Percentiles rank a stretch among this genome's conserved stretches.
Evolutionary conservation across 23 red algal genomes (phyloP).

Genomic region (Gracilariopsis chorda): DNA sequence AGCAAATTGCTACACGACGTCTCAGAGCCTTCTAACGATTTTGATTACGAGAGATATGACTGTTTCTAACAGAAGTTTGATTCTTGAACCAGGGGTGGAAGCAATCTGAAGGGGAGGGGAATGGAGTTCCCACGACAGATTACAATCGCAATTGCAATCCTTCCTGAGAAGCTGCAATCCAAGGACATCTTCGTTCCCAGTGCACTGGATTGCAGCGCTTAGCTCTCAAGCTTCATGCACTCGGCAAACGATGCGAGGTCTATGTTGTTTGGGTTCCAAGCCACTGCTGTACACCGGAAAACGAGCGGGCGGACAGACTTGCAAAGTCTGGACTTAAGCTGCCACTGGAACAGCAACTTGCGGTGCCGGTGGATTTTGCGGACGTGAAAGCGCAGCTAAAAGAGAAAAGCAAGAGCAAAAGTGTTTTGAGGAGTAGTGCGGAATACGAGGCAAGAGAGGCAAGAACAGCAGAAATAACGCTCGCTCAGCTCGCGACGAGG

Average conservation of each 20-base stretch:
- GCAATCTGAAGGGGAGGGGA: too few relatives aligned
- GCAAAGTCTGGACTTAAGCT: not conserved
- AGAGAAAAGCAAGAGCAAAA: not conserved
- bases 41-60: too few relatives aligned
- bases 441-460: not conserved
- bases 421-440: not conserved
- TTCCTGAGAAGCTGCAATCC: too few relatives aligned
- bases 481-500: not conserved
- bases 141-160: too few relatives aligned
- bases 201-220: not conserved
- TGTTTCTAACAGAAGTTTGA: too few relatives aligned
- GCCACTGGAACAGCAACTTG: not conserved
- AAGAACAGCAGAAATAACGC: not conserved
- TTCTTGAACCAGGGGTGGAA: too few relatives aligned
- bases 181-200: not conserved
- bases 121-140: too few relatives aligned
- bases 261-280: conserved; percentile 12
- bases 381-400: not conserved
- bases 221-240: not conserved
- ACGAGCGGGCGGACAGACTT: not conserved
- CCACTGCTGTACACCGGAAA: not conserved
- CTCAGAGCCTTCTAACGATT: too few relatives aligned
- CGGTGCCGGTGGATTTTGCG: not conserved
- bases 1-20: too few relatives aligned
- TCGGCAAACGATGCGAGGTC: not conserved